Percentiles rank a stretch among this genome's conserved stretches.
These are phyloP conservation scores for Hippophae tibetana DNA, from an alignment of 306 rosid species.

Conservation along the genomic window DNA sequence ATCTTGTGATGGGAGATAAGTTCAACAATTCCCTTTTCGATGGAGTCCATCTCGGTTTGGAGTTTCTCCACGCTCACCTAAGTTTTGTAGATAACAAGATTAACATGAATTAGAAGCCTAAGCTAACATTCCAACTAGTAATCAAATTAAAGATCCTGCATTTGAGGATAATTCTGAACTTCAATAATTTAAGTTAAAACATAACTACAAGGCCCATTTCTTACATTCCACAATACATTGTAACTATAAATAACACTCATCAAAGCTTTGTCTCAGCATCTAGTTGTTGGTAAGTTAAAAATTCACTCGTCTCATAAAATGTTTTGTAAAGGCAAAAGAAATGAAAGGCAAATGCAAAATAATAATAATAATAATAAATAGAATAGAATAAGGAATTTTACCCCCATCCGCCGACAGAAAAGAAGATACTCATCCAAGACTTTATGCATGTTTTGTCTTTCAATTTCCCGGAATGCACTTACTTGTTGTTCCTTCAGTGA, in stretches of 20 bases:
- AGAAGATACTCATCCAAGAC: constrained; percentile 42
- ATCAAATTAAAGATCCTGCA: not conserved
- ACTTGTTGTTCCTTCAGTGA: constrained; percentile 44
- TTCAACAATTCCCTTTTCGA: constrained; percentile 76
- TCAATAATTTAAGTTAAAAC: too few relatives aligned
- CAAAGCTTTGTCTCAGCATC: not conserved
- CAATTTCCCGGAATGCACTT: constrained; percentile 43
- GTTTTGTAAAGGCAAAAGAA: too few relatives aligned
- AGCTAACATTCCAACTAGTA: constrained; percentile 1
- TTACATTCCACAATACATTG: too few relatives aligned
- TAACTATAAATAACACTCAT: too few relatives aligned
- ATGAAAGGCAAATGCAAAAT: not conserved
- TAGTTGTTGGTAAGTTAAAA: not conserved
- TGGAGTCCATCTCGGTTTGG: constrained; percentile 38
- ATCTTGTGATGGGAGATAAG: constrained; percentile 44
- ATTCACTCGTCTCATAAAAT: too few relatives aligned
- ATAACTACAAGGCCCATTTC: too few relatives aligned
- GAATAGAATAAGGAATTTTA: constrained; percentile 20
- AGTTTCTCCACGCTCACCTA: constrained; percentile 49
- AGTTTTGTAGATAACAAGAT: not conserved
- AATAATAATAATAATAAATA: not conserved
- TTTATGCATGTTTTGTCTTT: constrained; percentile 52
- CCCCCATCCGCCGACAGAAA: constrained; percentile 64
- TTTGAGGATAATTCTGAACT: not conserved
- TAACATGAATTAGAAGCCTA: not conserved